Percentiles rank a stretch among this genome's conserved stretches.
These are phyloP conservation scores for Aethionema arabicum DNA, from an alignment of 345 rosid species.

Conservation along the genomic window DNA sequence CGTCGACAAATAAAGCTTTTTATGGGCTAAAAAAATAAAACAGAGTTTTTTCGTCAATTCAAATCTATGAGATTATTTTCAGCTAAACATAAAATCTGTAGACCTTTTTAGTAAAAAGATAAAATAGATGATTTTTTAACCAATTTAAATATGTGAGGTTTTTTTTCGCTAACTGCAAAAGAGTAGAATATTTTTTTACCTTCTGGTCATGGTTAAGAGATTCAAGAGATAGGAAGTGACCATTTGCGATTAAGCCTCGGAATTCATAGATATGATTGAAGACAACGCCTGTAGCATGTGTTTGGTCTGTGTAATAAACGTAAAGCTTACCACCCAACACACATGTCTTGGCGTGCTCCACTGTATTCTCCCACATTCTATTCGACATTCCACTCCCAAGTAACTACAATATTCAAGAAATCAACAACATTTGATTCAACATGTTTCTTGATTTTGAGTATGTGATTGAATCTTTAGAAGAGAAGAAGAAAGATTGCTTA, in stretches of 20 bases:
- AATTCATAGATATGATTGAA: slow-evolving; percentile 86
- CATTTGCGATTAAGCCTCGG: slow-evolving; percentile 70
- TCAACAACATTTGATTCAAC: slow-evolving; percentile 6
- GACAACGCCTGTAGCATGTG: slow-evolving; percentile 58
- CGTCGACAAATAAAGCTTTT: no score
- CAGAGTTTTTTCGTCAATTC: no score
- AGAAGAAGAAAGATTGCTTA: slow-evolving; percentile 40
- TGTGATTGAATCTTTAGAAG: not conserved
- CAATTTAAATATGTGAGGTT: no score
- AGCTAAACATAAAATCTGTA: not conserved
- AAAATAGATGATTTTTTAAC: no score
- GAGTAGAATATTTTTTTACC: slow-evolving; percentile 37
- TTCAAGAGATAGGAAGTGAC: slow-evolving; percentile 73
- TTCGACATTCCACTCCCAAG: slow-evolving; percentile 98
- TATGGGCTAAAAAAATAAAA: no score
- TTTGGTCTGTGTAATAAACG: slow-evolving; percentile 63
- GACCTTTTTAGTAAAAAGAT: no score
- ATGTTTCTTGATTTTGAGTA: not conserved
- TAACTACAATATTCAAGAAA: slow-evolving; percentile 44
- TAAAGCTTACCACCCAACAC: slow-evolving; percentile 79
- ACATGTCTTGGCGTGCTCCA: slow-evolving; percentile 95
- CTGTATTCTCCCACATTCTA: slow-evolving; percentile 95
- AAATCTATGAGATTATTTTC: no score
- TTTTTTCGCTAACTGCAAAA: no score
- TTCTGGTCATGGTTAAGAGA: slow-evolving; percentile 72